Percentiles rank a stretch among this genome's conserved stretches.
Evolutionary conservation across 164 flowering plant genomes (phyloP).

Genomic region (Vitis riparia): DNA sequence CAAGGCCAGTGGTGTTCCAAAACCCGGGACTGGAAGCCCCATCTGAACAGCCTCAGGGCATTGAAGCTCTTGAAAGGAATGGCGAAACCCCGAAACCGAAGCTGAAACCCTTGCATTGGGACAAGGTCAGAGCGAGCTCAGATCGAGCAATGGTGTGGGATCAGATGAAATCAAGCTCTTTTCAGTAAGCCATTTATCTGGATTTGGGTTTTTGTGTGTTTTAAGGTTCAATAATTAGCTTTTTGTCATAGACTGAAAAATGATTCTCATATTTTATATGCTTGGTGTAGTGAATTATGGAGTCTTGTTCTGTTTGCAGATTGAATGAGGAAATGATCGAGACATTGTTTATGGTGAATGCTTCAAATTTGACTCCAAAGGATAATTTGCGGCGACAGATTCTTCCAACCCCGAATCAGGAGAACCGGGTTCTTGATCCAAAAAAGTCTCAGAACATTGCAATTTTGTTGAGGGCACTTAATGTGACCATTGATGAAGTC

Average conservation of each 20-base stretch:
- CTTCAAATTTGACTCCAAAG: slow-evolving; percentile 29
- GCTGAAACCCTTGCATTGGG: slow-evolving; percentile 93
- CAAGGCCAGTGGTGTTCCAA: slow-evolving; percentile 31
- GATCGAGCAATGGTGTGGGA: slow-evolving; percentile 98
- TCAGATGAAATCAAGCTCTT: slow-evolving; percentile 87
- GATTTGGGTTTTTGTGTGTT: not conserved
- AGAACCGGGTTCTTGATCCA: slow-evolving; percentile 79
- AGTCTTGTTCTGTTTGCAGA: slow-evolving; percentile 41
- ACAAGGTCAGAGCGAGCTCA: slow-evolving; percentile 87
- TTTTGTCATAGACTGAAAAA: not conserved
- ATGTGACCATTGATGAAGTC: slow-evolving; percentile 88
- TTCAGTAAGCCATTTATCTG: slow-evolving; percentile 54
- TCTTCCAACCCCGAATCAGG: slow-evolving; percentile 43
- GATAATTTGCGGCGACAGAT: slow-evolving; percentile 28
- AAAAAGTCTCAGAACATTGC: slow-evolving; percentile 90
- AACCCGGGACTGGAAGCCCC: slow-evolving; percentile 22
- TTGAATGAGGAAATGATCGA: slow-evolving; percentile 91
- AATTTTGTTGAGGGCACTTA: slow-evolving; percentile 80
- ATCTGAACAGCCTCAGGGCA: slow-evolving; percentile 22
- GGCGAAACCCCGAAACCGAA: slow-evolving; percentile 62
- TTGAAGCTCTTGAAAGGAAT: slow-evolving; percentile 26
- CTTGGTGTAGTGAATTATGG: not conserved
- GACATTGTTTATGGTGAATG: slow-evolving; percentile 51
- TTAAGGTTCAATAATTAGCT: not conserved
- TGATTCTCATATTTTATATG: not conserved